Conservation (phyloP, 2,329 filamentous ascomycete genomes). For the Colletotrichum sp. region DNA sequence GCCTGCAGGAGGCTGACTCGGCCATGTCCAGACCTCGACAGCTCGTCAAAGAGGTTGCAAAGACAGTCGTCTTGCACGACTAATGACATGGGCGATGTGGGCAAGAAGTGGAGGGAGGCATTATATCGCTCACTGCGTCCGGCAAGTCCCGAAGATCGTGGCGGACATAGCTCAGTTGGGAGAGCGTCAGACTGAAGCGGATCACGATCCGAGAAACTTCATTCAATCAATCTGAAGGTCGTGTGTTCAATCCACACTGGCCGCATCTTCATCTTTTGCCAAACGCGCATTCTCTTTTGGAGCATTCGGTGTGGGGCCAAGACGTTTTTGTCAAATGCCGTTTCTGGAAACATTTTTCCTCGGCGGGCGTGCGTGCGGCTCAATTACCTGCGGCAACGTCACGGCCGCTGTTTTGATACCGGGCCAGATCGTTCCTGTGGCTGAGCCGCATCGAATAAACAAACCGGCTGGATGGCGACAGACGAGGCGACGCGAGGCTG, state of each 20-base stretch:
- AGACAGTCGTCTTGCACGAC: background rate
- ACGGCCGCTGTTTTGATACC: background rate
- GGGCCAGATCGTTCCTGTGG: background rate
- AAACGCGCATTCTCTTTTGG: background rate
- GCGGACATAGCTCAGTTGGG: constrained; percentile 22
- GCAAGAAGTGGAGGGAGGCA: background rate
- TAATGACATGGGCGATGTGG: background rate
- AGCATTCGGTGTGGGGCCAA: background rate
- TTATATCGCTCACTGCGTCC: background rate
- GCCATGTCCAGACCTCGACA: background rate
- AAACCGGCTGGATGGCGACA: background rate
- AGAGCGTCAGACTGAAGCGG: constrained; percentile 22
- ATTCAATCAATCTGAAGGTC: constrained; percentile 20
- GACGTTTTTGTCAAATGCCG: background rate
- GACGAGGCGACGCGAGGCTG: background rate
- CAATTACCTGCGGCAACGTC: background rate
- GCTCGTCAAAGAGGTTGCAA: background rate
- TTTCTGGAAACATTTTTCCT: background rate
- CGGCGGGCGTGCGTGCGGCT: background rate
- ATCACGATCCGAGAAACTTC: background rate
- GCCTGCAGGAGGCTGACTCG: background rate
- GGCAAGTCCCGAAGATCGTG: background rate
- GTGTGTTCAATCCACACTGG: constrained; percentile 23
- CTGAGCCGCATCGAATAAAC: background rate
- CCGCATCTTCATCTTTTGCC: constrained; percentile 10